Evolutionary conservation across 2,329 filamentous ascomycete genomes (phyloP), one percentile per base, ranked within the genome.

Genomic region (Cordyceps farinosa): DNA sequence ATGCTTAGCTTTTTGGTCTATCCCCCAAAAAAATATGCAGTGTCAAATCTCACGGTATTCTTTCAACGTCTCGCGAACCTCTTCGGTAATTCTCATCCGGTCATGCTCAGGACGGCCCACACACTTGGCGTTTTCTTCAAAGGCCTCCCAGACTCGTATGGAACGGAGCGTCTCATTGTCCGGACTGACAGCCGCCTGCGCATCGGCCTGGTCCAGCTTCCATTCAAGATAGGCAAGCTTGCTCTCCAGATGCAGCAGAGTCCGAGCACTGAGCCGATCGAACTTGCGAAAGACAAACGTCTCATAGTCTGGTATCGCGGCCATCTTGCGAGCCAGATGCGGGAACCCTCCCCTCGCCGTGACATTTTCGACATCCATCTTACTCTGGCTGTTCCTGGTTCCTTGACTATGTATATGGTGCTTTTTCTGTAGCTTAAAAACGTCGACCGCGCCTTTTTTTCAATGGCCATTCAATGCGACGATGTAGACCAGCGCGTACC

Each of bases 151-250:
- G 1, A 40, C 42, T 5, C 42, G 15, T 3, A 56, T 55, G 1
- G 50, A 58, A 27, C 62, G 52, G 0, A 60, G 47, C 29, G 59
- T 62, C 61, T 65, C 65, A 6, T 44, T 63, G 7, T 65, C 61
- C 11, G 47, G 29, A 2, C 56, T 62, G 13, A 22, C 10, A 1
- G 58, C 58, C 1, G 64, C 61, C 8, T 65, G 1, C 11, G 38
- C 48, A 7, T 64, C 64, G 27, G 54, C 22, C 1, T 55, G 40
- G 1, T 60, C 45, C 0, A 67, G 47, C 30, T 63, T 32, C 6
- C 22, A 13, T 13, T 66, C 64, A 0, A 64, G 47, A 5, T 51
- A 40, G 1, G 58, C 1, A 0, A 67, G 30, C 36, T 56, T 51
- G 3, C 44, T 56, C 47, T 65, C 55, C 1, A 64, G 64, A 42